phyloP scores from a whole-genome alignment of 2,329 filamentous ascomycete species.

The Clathrospora elynae region DNA sequence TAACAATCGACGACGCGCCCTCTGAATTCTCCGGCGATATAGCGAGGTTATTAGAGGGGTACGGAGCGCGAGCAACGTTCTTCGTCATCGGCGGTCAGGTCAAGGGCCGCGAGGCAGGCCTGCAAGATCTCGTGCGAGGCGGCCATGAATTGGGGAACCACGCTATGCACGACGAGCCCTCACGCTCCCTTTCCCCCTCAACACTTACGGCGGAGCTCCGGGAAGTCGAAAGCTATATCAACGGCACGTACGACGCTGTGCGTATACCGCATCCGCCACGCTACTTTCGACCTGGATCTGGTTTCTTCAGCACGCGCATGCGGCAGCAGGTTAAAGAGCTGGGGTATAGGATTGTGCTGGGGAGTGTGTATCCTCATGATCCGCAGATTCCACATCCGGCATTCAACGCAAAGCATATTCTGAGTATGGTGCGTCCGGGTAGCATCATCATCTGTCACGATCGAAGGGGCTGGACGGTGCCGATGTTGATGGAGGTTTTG shows the following conservation, averaged over 20 bases:
- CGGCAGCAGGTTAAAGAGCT: conserved; percentile 62
- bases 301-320: conserved; percentile 78
- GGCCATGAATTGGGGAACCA: conserved; percentile 77
- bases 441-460: conserved; percentile 88
- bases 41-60: conserved; percentile 65
- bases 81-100: conserved; percentile 87
- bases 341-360: conserved; percentile 76
- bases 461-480: conserved; percentile 77
- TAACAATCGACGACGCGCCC: conserved; percentile 88
- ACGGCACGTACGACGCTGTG: conserved; percentile 58
- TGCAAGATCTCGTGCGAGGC: conserved; percentile 59
- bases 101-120: conserved; percentile 54
- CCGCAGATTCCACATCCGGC: conserved; percentile 74
- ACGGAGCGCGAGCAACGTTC: conserved; percentile 78
- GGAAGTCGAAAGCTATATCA: conserved; percentile 66
- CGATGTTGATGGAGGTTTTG: conserved; percentile 75
- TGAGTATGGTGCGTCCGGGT: conserved; percentile 78
- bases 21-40: conserved; percentile 74
- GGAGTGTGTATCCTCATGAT: conserved; percentile 87
- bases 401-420: conserved; percentile 76
- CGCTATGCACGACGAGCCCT: conserved; percentile 85
- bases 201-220: conserved; percentile 68
- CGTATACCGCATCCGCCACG: conserved; percentile 55
- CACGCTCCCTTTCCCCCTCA: conserved; percentile 62
- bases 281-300: conserved; percentile 84